Evolutionary conservation across 371 early-diverging fungal genomes (phyloP).

Genomic region (Caulochytrium protostelioides): DNA sequence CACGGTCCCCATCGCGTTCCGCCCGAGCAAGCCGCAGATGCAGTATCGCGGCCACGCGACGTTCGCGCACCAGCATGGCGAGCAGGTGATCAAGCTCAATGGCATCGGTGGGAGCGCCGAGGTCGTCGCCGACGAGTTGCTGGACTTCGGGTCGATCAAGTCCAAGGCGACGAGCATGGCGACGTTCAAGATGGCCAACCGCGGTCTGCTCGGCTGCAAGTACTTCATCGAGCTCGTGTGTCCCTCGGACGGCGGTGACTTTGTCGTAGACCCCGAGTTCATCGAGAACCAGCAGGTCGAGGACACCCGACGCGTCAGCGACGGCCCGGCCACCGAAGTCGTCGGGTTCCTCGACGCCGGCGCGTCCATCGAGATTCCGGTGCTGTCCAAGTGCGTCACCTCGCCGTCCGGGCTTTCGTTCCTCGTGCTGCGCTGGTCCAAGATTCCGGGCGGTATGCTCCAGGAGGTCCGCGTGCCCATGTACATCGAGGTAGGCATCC

Average conservation of each 20-base stretch:
- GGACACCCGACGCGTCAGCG: too few species aligned
- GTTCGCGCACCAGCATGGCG: conserved; percentile 25
- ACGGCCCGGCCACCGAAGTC: too few species aligned
- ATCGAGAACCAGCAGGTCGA: too few species aligned
- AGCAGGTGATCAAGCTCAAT: conserved; percentile 9
- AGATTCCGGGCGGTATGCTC: conserved; percentile 20
- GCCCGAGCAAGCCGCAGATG: conserved; percentile 24
- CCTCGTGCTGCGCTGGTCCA: conserved; percentile 10
- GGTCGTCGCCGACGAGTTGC: conserved; percentile 11
- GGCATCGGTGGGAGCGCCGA: conserved; percentile 34
- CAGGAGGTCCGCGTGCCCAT: conserved; percentile 17
- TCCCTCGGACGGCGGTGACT: too few species aligned
- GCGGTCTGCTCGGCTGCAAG: conserved; percentile 19
- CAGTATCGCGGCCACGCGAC: conserved; percentile 27
- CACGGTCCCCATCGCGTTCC: conserved; percentile 26
- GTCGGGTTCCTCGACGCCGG: too few species aligned
- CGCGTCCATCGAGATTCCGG: too few species aligned
- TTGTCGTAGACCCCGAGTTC: too few species aligned
- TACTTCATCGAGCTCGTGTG: conserved; percentile 17
- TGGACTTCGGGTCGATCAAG: conserved; percentile 27
- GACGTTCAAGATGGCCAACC: conserved; percentile 15
- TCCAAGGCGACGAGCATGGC: conserved; percentile 9
- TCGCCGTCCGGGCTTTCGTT: neutral
- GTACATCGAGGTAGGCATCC: conserved; percentile 22
- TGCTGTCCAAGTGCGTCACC: too few species aligned